These are phyloP conservation scores for Cardamine occulta DNA, from an alignment of 345 rosid genomes.

Conservation along the genomic window DNA sequence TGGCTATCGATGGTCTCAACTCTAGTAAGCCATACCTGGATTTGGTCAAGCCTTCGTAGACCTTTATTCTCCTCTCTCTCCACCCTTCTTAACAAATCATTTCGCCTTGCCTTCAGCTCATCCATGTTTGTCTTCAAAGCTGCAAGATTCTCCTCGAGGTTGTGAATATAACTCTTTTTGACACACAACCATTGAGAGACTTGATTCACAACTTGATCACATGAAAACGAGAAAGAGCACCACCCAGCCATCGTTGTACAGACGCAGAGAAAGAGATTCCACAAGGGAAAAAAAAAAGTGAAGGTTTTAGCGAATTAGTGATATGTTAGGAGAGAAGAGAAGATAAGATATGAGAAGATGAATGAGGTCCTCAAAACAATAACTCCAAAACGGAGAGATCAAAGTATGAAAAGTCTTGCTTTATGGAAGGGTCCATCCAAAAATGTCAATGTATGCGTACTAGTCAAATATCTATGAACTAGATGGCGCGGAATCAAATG, in stretches of 20 bases:
- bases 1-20: not conserved
- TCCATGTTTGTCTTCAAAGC: not conserved
- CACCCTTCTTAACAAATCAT: conserved; percentile 18
- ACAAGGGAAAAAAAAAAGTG: not conserved
- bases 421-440: not conserved
- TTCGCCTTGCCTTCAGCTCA: not conserved
- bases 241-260: not conserved
- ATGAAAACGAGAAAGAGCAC: not conserved
- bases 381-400: not conserved
- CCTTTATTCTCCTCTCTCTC: conserved; percentile 1
- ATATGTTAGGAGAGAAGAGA: not conserved
- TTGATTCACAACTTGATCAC: not conserved
- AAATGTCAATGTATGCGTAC: not conserved
- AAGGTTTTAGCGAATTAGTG: not conserved
- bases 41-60: not conserved
- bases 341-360: not conserved
- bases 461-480: too few species aligned
- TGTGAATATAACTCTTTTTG: conserved; percentile 1
- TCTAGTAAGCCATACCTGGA: conserved; percentile 17
- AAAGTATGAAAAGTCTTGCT: not conserved
- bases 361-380: not conserved
- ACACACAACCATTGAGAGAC: conserved; percentile 1
- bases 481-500: too few species aligned
- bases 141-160: not conserved
- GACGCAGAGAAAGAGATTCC: not conserved